A percentile compares a stretch with the other conserved stretches of the same genome.
Evolutionary conservation across 139 green algal species (phyloP).

Genomic region (Coelastrella sp.): DNA sequence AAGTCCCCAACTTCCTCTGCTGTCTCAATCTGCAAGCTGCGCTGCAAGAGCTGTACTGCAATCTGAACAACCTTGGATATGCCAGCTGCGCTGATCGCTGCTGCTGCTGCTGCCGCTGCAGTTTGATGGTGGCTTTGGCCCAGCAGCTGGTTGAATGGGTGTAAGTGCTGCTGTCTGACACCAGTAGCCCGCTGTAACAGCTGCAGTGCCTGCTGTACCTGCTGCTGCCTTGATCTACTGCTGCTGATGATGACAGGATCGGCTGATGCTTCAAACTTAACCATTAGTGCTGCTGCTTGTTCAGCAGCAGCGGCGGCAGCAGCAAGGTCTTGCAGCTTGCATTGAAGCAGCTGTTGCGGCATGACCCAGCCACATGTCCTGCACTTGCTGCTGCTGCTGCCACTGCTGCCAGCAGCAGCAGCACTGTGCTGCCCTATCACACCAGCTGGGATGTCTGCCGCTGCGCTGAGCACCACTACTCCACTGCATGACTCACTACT

Average conservation of each 20-base stretch:
- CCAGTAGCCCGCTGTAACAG: background rate
- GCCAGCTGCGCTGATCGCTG: too few species aligned
- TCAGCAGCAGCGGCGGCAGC: slow-evolving; percentile 1
- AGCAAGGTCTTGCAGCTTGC: background rate
- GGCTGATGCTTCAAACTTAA: background rate
- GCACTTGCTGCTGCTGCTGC: too few species aligned
- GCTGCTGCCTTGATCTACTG: too few species aligned
- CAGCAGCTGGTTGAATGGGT: background rate
- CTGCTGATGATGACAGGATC: background rate
- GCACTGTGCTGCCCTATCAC: background rate
- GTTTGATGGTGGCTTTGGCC: slow-evolving; percentile 8
- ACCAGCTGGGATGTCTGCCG: background rate
- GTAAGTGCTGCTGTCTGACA: background rate
- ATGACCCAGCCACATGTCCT: background rate
- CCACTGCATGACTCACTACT: slow-evolving; percentile 1
- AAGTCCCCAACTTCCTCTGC: too few species aligned
- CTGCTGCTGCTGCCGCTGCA: slow-evolving; percentile 18
- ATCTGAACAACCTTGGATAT: too few species aligned
- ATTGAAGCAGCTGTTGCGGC: slow-evolving; percentile 6
- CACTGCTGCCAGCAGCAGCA: background rate
- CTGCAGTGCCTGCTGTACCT: too few species aligned
- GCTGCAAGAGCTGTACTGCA: too few species aligned
- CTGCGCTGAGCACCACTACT: background rate
- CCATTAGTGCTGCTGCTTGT: slow-evolving; percentile 10
- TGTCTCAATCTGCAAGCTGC: too few species aligned